Evolutionary conservation across 148 eudicot species (phyloP), one percentile per base, ranked within the genome.

Genomic region (Nepenthes gracilis): DNA sequence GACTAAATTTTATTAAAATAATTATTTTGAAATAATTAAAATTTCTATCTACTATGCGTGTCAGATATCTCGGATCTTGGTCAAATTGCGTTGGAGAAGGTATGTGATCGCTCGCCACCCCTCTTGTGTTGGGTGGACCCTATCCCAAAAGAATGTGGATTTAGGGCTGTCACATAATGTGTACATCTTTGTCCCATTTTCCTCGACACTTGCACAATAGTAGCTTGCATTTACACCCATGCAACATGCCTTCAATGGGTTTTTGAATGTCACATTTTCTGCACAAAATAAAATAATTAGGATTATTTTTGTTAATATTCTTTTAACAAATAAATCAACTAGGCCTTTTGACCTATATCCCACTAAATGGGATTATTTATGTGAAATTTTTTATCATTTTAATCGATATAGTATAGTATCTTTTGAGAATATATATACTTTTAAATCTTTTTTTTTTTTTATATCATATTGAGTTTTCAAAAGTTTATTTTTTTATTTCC

Each of bases 181-280:
- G 61, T 91, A 91, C 84, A 83, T 48, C 69, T 80, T 76, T 6
- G 34, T 67, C 2, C 97, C 97, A 13, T 81, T 74, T 0, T 60
- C 66, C 45, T 85, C 83, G 2, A 83, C 59, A 58, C 60, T 61
- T 2, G 89, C 88, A 40, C 97, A 87, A 1, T 5, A 9, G 35
- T 67, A 69, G 2, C 34, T 66, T 35, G 51, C 57, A 36, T 58
- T 79, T 50, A 66, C 65, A 0, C 92, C 97, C 47, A 64, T 58
- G 59, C 97, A 91, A 57, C 97, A 91, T 43, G 97, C 87, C 80
- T 76, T 78, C 65, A 85, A 63, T 36, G 85, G 87, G 9, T 73
- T 79, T 54, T 77, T 77, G 60, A 87, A 85, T 66, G 36, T 76
- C 59, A 58, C 33, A 49, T 54, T 69, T 53, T 82, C 96, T 88